Conservation (phyloP, 2,329 filamentous ascomycete species). For the Curvularia lunata region DNA sequence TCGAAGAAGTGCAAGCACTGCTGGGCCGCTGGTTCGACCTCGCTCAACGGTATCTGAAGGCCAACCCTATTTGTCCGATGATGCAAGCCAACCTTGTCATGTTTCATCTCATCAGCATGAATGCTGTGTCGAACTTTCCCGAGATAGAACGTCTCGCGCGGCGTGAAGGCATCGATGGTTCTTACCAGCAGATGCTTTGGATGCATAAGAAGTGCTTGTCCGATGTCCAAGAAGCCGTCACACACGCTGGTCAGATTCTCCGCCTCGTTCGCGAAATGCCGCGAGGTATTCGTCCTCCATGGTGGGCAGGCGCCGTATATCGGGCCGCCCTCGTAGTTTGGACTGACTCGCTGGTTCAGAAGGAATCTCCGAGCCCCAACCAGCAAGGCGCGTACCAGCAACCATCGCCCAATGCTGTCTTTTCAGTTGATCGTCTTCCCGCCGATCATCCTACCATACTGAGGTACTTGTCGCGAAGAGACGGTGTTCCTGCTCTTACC, state of each 20-base stretch:
- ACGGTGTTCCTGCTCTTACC: constrained; percentile 60
- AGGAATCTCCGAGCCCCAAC: constrained; percentile 52
- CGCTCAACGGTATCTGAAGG: constrained; percentile 62
- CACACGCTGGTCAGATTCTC: constrained; percentile 72
- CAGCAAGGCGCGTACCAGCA: constrained; percentile 49
- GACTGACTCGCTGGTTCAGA: constrained; percentile 62
- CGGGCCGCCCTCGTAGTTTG: constrained; percentile 57
- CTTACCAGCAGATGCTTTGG: constrained; percentile 62
- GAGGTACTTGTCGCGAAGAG: constrained; percentile 60
- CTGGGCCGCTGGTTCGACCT: constrained; percentile 72
- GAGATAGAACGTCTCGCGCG: constrained; percentile 71
- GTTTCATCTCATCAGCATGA: constrained; percentile 74
- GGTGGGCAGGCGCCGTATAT: constrained; percentile 75
- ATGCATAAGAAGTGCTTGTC: constrained; percentile 68
- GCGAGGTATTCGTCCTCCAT: constrained; percentile 65
- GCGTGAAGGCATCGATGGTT: constrained; percentile 63
- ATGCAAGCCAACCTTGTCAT: constrained; percentile 71
- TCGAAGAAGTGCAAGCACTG: constrained; percentile 69
- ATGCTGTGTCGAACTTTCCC: constrained; percentile 70
- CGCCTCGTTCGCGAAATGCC: constrained; percentile 67
- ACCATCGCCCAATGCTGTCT: constrained; percentile 46
- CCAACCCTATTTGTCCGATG: constrained; percentile 63
- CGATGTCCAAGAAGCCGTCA: constrained; percentile 67
- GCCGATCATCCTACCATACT: constrained; percentile 60
- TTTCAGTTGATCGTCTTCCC: constrained; percentile 59